Evolutionary conservation across 1,139 yeast species (phyloP).

Genomic region (Yarrowia galli): DNA sequence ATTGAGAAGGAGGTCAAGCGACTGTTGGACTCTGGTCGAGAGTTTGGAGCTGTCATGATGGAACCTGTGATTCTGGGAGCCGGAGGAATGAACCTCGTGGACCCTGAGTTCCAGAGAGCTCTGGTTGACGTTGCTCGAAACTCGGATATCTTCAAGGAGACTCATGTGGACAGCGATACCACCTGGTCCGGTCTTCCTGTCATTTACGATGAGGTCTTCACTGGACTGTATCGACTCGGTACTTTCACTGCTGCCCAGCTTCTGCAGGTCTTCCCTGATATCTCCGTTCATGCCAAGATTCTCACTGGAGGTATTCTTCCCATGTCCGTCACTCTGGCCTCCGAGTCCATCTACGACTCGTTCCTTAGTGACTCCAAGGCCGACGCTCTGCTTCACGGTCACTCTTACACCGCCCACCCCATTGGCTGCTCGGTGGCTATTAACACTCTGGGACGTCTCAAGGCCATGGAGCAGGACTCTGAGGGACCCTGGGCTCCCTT

Average conservation of each 20-base stretch:
- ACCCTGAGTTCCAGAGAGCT: constrained; percentile 47
- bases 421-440: constrained; percentile 48
- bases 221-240: constrained; percentile 48
- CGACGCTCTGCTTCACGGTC: constrained; percentile 49
- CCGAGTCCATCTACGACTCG: constrained; percentile 44
- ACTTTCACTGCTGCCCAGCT: constrained; percentile 43
- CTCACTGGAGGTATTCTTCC: constrained; percentile 48
- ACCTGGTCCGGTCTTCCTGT: constrained; percentile 47
- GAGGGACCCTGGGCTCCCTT: constrained; percentile 41
- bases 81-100: constrained; percentile 48
- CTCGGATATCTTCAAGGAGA: constrained; percentile 41
- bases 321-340: constrained; percentile 46
- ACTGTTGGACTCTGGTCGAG: constrained; percentile 42
- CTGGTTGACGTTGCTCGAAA: constrained; percentile 46
- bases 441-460: constrained; percentile 43
- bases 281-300: constrained; percentile 47
- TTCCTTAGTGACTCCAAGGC: constrained; percentile 45
- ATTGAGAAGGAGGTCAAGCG: constrained; percentile 41
- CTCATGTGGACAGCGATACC: constrained; percentile 7
- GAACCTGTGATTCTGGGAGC: constrained; percentile 48
- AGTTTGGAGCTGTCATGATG: constrained; percentile 47
- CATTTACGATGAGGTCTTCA: constrained; percentile 48
- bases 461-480: constrained; percentile 38
- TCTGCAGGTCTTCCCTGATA: constrained; percentile 45
- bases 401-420: constrained; percentile 48